Percentiles rank a stretch among this genome's conserved stretches.
Conservation (phyloP, 2,329 filamentous ascomycete species). For the Stachybotrys chartarum region DNA sequence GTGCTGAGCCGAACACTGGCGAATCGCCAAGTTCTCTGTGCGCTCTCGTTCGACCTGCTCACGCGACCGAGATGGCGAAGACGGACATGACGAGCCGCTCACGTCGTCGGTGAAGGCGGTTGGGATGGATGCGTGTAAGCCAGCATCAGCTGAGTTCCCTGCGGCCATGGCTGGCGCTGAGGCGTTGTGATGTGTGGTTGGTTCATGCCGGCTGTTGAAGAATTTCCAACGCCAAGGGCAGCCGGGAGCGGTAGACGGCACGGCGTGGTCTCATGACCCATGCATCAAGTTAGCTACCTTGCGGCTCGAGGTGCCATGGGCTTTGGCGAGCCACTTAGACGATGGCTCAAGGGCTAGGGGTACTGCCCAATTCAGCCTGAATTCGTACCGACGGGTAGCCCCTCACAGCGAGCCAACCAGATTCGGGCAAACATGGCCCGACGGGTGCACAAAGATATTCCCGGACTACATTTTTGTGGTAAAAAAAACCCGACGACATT, state of each 20-base stretch:
- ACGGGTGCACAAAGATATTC: background rate
- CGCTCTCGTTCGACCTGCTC: no score
- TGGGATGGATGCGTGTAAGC: no score
- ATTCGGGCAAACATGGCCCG: background rate
- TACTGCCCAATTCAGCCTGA: background rate
- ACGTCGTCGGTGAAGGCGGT: no score
- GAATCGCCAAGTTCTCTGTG: no score
- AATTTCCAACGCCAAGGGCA: background rate
- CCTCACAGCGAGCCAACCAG: background rate
- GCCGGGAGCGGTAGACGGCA: background rate
- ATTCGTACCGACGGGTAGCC: background rate
- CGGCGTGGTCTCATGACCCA: background rate
- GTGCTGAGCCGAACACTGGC: no score
- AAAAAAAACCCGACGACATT: no score
- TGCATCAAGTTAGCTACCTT: background rate
- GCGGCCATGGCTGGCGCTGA: background rate
- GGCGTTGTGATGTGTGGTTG: background rate
- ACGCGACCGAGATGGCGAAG: no score
- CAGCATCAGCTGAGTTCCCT: no score
- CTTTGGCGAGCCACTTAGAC: background rate
- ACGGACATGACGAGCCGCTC: no score
- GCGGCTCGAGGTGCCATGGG: background rate
- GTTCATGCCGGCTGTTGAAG: background rate
- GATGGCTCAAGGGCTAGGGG: background rate
- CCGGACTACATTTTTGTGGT: no score